Base-by-base conservation (phyloP, 2,329 filamentous ascomycete genomes). In the Claviceps sp. region DNA sequence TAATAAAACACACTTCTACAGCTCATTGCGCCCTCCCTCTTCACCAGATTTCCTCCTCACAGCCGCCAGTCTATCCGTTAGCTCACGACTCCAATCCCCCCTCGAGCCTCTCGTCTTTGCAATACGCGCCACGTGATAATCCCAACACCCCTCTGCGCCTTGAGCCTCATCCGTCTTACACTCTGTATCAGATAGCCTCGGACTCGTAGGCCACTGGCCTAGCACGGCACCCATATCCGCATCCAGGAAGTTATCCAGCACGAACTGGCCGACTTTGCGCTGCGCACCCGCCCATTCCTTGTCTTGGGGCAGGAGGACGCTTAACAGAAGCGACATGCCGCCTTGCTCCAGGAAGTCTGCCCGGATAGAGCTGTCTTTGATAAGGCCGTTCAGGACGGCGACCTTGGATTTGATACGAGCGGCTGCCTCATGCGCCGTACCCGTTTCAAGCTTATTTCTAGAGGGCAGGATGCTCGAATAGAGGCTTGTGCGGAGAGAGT, bases 221-320 rank as follows among this genome's bases (percentile, higher is more conserved):
- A 74, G 56, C 23, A 69, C 67, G 2, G 80, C 80, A 42, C 80
- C 80, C 72, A 83, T 80, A 52, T 77, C 72, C 55, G 76, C 73
- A 59, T 86, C 82, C n/a, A 86, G 67, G 60, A 85, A 86, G 54
- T 74, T 81, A 60, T 86, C 82, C 37, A 77, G 70, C 29, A 83
- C 71, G 52, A 85, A 69, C 54, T 79, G 71, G 1, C 75, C 78
- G 23, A 77, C 74, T 59, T 76, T 79, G 53, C 71, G 72, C 60
- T 76, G 72, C 5, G 76, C 72, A 1, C 66, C 60, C 14, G 71
- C 71, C 69, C 79, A 78, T 26, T 71, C 68, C 4, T 67, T 63
- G n/a, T 67, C 71, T 23, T 71, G 65, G 8, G 67, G 69, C 3
- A 70, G 59, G 38, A 84, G 71, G 6, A 81, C 70, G 44, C 73